These are phyloP conservation scores for Boletus edulis DNA, from an alignment of 768 basidiomycete species.

Conservation along the genomic window DNA sequence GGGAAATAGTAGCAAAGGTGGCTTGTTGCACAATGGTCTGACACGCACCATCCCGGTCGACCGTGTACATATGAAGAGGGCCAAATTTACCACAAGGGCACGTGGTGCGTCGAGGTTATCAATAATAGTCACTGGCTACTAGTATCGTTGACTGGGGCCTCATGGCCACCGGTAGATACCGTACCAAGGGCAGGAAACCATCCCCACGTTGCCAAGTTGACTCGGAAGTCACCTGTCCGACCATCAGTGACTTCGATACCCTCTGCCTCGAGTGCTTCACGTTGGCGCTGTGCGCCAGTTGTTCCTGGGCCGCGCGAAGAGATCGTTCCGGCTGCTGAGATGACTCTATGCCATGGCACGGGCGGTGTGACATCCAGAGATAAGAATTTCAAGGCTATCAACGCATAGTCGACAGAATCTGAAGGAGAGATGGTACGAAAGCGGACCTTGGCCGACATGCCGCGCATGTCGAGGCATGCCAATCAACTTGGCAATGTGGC, in stretches of 20 bases:
- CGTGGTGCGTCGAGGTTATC: no score
- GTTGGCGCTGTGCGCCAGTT: slow-evolving; percentile 70
- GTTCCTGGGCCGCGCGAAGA: slow-evolving; percentile 87
- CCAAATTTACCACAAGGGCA: background rate
- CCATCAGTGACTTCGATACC: slow-evolving; percentile 71
- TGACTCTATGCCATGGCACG: slow-evolving; percentile 81
- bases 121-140: background rate
- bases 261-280: slow-evolving; percentile 74
- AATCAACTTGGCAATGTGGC: slow-evolving; percentile 76
- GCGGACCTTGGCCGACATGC: slow-evolving; percentile 78
- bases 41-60: no score
- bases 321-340: slow-evolving; percentile 66
- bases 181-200: slow-evolving; percentile 57
- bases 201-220: slow-evolving; percentile 57
- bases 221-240: slow-evolving; percentile 53
- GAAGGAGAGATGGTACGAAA: background rate
- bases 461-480: slow-evolving; percentile 79
- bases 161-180: slow-evolving; percentile 18
- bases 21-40: no score
- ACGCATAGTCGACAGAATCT: background rate
- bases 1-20: no score
- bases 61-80: background rate
- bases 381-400: slow-evolving; percentile 73
- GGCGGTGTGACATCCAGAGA: slow-evolving; percentile 56
- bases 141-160: background rate